Evolutionary conservation across 495 filamentous ascomycete genomes (phyloP).

Genomic region (Lasiosphaeriaceae sp.): DNA sequence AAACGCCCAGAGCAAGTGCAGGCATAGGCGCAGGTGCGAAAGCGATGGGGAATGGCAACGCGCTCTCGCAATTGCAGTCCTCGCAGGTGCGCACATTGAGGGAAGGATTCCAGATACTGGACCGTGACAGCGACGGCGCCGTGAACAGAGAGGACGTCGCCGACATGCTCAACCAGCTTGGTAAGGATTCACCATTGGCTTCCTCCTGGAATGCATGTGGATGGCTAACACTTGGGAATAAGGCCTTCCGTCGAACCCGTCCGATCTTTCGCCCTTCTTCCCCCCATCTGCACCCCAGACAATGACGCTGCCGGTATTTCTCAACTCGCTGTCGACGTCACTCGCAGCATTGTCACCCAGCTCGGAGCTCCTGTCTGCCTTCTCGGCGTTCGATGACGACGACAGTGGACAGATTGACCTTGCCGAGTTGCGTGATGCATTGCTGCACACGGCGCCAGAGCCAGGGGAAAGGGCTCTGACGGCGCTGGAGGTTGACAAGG

Average conservation of each 20-base stretch:
- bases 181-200: conserved; percentile 32
- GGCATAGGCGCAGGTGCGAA: conserved; percentile 1
- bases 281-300: conserved; percentile 60
- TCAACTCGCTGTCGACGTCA: conserved; percentile 69
- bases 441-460: conserved; percentile 77
- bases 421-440: conserved; percentile 72
- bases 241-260: conserved; percentile 50
- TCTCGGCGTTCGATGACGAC: conserved; percentile 92
- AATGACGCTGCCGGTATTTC: conserved; percentile 77
- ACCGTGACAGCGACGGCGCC: conserved; percentile 72
- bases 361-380: conserved; percentile 76
- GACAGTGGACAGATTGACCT: conserved; percentile 91
- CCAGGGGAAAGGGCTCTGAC: conserved; percentile 63
- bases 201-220: neutral
- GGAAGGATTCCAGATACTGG: conserved; percentile 83
- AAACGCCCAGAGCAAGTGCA: conserved; percentile 2
- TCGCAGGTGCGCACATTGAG: conserved; percentile 70
- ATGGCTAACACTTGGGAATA: conserved; percentile 4
- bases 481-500: conserved; percentile 74
- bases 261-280: conserved; percentile 70
- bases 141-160: conserved; percentile 74
- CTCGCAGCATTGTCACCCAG: conserved; percentile 69
- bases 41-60: conserved; percentile 38
- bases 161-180: conserved; percentile 75
- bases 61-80: conserved; percentile 59